Evolutionary conservation across 306 rosid species (phyloP).

Genomic region (Hippophae tibetana): DNA sequence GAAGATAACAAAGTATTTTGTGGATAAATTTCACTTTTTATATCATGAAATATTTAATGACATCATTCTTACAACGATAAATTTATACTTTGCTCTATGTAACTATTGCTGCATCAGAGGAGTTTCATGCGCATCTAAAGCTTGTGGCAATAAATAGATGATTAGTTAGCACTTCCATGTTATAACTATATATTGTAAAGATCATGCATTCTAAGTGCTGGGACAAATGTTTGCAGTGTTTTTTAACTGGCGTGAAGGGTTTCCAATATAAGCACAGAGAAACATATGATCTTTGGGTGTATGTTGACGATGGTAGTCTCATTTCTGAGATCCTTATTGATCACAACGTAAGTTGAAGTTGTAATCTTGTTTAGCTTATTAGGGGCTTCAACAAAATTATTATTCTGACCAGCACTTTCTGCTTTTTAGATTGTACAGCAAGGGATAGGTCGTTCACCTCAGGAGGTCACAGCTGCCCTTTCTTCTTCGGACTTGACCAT

Average conservation of each 20-base stretch:
- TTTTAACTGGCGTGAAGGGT: slow-evolving; percentile 83
- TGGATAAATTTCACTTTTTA: background rate
- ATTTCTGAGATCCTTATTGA: slow-evolving; percentile 66
- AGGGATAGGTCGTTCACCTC: slow-evolving; percentile 67
- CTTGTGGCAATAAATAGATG: too few species aligned
- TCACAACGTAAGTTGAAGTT: slow-evolving; percentile 55
- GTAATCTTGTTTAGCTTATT: slow-evolving; percentile 10
- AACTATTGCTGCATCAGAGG: background rate
- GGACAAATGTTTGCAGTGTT: slow-evolving; percentile 49
- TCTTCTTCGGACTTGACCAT: slow-evolving; percentile 45
- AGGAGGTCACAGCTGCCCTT: slow-evolving; percentile 61
- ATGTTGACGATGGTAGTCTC: slow-evolving; percentile 89
- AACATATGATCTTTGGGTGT: slow-evolving; percentile 64
- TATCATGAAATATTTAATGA: background rate
- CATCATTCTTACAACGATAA: background rate
- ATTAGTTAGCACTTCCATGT: too few species aligned
- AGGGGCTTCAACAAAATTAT: background rate
- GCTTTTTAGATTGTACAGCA: slow-evolving; percentile 59
- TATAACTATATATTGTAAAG: too few species aligned
- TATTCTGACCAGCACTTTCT: slow-evolving; percentile 12
- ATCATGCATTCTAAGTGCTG: slow-evolving; percentile 9
- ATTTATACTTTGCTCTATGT: background rate
- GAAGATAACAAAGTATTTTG: background rate
- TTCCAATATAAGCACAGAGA: slow-evolving; percentile 56
- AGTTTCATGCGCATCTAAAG: background rate